These are phyloP conservation scores for Linanthus parryae DNA, from an alignment of 148 eudicot species.

Conservation along the genomic window DNA sequence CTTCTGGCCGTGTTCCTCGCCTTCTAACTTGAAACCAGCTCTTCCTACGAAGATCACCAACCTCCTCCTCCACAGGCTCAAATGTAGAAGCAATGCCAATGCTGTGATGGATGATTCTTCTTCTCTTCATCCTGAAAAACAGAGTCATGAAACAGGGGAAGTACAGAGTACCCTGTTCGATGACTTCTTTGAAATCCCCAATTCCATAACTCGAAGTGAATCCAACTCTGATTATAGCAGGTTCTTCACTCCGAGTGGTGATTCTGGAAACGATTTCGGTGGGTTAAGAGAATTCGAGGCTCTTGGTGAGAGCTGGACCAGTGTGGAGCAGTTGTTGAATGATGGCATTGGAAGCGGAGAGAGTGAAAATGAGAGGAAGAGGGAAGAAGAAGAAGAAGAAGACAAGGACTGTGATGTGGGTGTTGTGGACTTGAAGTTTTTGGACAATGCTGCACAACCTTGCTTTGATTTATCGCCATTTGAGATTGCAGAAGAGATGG, in stretches of 20 bases:
- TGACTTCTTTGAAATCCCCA: no score
- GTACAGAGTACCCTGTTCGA: background rate
- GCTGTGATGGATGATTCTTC: background rate
- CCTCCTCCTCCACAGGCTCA: constrained; percentile 9
- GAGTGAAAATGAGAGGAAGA: background rate
- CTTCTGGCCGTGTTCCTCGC: constrained; percentile 9
- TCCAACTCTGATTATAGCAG: constrained; percentile 7
- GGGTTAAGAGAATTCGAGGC: background rate
- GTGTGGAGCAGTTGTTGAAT: background rate
- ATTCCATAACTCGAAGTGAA: no score
- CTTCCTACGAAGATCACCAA: constrained; percentile 13
- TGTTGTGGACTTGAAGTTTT: constrained; percentile 5
- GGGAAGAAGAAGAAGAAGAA: background rate
- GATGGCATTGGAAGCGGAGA: background rate
- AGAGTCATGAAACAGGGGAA: background rate
- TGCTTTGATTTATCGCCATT: constrained; percentile 9
- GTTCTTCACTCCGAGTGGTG: constrained; percentile 5
- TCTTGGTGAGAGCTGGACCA: background rate
- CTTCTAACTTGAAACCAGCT: constrained; percentile 3
- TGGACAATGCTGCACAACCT: background rate
- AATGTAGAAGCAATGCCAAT: constrained; percentile 10
- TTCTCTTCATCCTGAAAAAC: background rate
- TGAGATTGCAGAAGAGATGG: constrained; percentile 8
- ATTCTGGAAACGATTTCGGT: background rate
- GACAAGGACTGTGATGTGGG: background rate